Conservation (phyloP, 2,329 filamentous ascomycete genomes). For the Talaromyces sp. region DNA sequence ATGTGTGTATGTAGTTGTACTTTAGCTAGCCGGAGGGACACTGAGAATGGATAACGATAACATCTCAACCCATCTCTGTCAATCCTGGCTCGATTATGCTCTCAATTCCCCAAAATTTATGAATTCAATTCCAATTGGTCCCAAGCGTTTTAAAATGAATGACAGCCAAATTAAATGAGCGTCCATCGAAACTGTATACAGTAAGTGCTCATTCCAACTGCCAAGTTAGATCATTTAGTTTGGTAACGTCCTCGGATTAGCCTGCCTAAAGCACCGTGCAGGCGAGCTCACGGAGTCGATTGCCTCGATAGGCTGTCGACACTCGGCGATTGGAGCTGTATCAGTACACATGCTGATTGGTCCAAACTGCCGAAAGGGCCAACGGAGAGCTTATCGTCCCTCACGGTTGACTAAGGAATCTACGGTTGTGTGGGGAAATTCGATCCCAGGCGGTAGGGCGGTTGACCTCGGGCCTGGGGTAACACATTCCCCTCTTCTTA, state of each 20-base stretch:
- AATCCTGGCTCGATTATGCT: neutral
- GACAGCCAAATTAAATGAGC: neutral
- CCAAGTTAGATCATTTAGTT: neutral
- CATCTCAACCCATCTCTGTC: constrained; percentile 2
- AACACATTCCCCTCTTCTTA: constrained; percentile 13
- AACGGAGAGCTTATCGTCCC: constrained; percentile 23
- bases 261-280: constrained; percentile 4
- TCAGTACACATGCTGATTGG: constrained; percentile 15
- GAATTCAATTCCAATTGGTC: neutral
- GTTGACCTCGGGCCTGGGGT: constrained; percentile 29
- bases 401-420: constrained; percentile 2
- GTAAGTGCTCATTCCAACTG: constrained; percentile 2
- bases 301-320: neutral
- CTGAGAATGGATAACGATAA: constrained; percentile 13
- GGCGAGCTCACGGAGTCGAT: neutral
- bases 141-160: too few species aligned
- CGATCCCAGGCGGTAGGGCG: constrained; percentile 16
- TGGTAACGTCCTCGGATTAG: constrained; percentile 4
- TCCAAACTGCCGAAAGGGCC: constrained; percentile 17
- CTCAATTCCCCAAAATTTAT: neutral
- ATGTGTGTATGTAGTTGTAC: constrained; percentile 22
- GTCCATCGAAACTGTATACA: neutral
- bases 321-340: constrained; percentile 15
- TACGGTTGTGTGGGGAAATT: constrained; percentile 14
- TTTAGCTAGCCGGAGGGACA: constrained; percentile 14